Evolutionary conservation across 768 basidiomycete species (phyloP), one percentile per base, ranked within the genome.

Genomic region (Boletus subparvulus): DNA sequence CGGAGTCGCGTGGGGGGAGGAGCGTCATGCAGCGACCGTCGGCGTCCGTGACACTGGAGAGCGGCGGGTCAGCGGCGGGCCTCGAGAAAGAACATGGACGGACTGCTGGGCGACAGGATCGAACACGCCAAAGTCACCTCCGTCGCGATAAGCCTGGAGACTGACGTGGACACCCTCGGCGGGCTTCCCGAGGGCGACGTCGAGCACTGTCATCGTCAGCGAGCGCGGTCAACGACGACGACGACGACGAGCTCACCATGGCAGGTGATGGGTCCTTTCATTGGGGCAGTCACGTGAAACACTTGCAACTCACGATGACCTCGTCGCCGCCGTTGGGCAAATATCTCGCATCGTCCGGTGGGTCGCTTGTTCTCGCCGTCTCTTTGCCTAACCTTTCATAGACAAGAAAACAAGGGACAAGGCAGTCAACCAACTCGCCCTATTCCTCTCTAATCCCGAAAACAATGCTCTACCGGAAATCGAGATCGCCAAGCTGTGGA

Each of bases 401-500:
- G 95, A 98, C 68, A 96, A 97, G 78, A 87, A 86, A 69, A 88
- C 86, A 3, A 85, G 96, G 56, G 96, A 99, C 75, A 91, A 88
- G 68, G 96, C 96, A 1, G 82, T 97, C 59, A 86, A 87, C 69
- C 84, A 83, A 56, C 80, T 98, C 10, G 78, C 87, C 0, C 71
- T 77, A 5, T 96, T 98, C 70, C 82, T 98, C 32, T 93, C 92
- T 2, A 80, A 84, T 63, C 77, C 81, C 45, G 70, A 71, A 10
- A 77, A 78, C 55, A 77, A 86, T 76, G 78, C 71, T 24, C 73
- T 96, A 32, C 74, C 88, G 16, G 83, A 87, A 54, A 56, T 77
- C 30, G 94, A 98, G 66, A 88, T 97, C 86, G 81, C 84, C 59
- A 96, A 94, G 73, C 72, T 98, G 32, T 98, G 96, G 96, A 98